Evolutionary conservation across 257 asterid species (phyloP), one percentile per base, ranked within the genome.

Genomic region (Fraxinus pennsylvanica): DNA sequence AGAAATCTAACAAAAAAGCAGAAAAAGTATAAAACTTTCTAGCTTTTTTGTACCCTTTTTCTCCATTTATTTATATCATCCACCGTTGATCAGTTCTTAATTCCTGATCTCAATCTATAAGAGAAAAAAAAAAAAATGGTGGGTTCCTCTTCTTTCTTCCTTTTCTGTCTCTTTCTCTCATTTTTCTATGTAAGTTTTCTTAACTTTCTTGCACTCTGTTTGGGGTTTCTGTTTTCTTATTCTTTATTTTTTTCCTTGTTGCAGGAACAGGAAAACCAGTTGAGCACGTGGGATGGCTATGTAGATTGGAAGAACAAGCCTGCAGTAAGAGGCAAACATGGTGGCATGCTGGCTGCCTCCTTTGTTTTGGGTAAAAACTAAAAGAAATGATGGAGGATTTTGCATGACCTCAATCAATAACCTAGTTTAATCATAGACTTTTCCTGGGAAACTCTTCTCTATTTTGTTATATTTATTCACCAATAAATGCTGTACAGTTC

Each of bases 291-390:
- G 97, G 91, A 91, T 71, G 97, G 96, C 6, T 94, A 92, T 85
- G 97, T 88, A 1, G 87, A 90, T 76, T 94, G 97, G 95, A 90
- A 87, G 69, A 92, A 93, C 27, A 90, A 32, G 74, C 90, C 95
- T 17, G 94, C 97, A n/a, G 10, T 84, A 9, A 82, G 84, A 85
- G 82, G 73, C 86, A 81, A 80, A 17, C 99, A 92, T 82, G 99
- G 97, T 19, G 99, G 97, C 87, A 89, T 94, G 94, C 54, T 84
- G 35, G 97, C 97, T 61, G 93, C 97, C 66, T 89, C 95, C 72
- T 94, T 94, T 71, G 99, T 94, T 81, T 78, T 94, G 82, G 97
- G 99, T 92, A 76, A 77, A 22, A 3, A 12, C 27, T 57, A n/a
- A 57, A 43, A 52, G 21, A 52, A 74, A 63, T 65, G 72, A 50